A percentile compares a stretch with the other conserved stretches of the same genome.
These are phyloP conservation scores for Salmacisia buchloeana DNA, from an alignment of 1,284 basidiomycete species.

Conservation along the genomic window DNA sequence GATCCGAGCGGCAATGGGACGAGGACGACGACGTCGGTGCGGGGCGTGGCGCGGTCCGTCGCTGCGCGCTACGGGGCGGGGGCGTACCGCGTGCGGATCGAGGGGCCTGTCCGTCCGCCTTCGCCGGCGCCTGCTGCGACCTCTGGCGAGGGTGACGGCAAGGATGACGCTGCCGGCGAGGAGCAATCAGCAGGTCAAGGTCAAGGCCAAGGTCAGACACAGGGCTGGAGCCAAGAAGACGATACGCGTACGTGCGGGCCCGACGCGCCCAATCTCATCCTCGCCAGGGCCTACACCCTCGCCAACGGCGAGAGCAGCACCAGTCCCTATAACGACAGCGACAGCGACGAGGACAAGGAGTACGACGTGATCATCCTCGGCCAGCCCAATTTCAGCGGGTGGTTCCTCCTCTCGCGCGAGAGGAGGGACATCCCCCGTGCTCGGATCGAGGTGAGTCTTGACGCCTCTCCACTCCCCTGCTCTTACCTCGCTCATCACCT, in stretches of 20 bases:
- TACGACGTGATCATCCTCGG: background rate
- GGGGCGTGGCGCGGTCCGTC: background rate
- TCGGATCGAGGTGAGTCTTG: background rate
- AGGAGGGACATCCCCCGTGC: background rate
- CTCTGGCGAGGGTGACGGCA: no score
- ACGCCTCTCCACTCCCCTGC: no score
- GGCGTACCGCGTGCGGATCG: background rate
- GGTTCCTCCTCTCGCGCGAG: background rate
- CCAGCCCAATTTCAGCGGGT: background rate
- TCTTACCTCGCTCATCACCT: no score
- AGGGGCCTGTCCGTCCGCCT: no score
- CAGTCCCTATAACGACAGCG: background rate
- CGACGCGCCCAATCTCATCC: no score
- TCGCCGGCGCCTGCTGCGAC: no score
- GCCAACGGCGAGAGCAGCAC: background rate
- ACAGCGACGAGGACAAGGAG: background rate
- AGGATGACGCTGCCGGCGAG: no score
- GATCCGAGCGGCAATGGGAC: background rate
- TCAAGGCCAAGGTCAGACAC: no score
- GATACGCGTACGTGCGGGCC: no score
- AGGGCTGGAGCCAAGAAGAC: no score
- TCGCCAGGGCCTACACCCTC: no score
- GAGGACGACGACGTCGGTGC: background rate
- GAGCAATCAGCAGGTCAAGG: no score
- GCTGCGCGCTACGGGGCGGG: background rate